Evolutionary conservation across 495 filamentous ascomycete species (phyloP).

Genomic region (Lasiosphaeria ovina): DNA sequence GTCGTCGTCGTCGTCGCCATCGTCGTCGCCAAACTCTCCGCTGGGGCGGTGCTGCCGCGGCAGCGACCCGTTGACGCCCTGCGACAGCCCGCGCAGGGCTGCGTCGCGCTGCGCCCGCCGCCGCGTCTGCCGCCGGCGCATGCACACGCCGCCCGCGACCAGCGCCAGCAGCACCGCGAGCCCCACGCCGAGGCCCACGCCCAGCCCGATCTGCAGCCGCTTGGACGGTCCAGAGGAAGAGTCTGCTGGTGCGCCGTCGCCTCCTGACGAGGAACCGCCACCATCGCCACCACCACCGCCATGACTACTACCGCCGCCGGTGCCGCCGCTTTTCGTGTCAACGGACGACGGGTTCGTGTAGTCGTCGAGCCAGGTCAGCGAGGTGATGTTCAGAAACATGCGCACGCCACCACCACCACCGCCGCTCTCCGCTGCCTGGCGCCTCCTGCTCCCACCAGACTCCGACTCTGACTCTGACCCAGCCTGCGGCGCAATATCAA

Average conservation of each 20-base stretch:
- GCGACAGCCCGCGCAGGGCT: constrained; percentile 38
- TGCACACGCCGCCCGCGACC: constrained; percentile 48
- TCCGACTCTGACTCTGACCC: background rate
- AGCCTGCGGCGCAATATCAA: constrained; percentile 48
- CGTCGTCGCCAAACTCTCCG: background rate
- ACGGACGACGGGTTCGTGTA: constrained; percentile 59
- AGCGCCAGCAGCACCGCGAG: constrained; percentile 60
- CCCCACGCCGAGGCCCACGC: constrained; percentile 71
- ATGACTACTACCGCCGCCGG: background rate
- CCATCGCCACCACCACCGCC: background rate
- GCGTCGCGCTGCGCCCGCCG: constrained; percentile 36
- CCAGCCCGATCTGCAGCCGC: constrained; percentile 44
- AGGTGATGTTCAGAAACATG: constrained; percentile 75
- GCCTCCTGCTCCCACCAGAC: constrained; percentile 23
- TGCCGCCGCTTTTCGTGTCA: constrained; percentile 21
- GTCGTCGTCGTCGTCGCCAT: constrained; percentile 29
- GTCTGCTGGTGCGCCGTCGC: background rate
- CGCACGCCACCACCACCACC: too few species aligned
- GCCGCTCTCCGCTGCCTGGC: constrained; percentile 32
- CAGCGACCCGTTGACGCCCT: constrained; percentile 35
- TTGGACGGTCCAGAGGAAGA: background rate
- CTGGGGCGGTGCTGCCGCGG: constrained; percentile 9
- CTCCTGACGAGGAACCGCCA: background rate
- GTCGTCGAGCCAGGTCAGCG: constrained; percentile 63
- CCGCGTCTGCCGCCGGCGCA: constrained; percentile 53